phyloP scores from a whole-genome alignment of 2,329 filamentous ascomycete species.

The Helotiales sp. region DNA sequence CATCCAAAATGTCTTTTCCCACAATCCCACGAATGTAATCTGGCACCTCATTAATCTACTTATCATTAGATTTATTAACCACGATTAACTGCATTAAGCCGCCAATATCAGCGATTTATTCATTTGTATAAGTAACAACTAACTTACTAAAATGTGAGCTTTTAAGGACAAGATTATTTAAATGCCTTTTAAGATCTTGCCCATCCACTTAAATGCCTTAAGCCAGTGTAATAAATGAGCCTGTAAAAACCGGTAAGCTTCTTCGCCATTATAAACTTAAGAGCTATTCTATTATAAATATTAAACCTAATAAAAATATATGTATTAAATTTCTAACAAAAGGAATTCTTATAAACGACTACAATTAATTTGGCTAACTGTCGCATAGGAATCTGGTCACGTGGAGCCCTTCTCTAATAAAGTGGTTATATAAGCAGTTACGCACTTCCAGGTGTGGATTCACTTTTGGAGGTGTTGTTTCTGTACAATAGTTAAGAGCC shows the following conservation, averaged over 20 bases:
- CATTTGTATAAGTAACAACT: neutral
- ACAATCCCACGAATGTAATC: no score
- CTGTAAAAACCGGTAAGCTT: neutral
- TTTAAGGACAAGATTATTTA: neutral
- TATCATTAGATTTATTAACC: no score
- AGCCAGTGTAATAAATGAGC: neutral
- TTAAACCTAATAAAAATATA: slow-evolving; percentile 1
- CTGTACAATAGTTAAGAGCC: no score
- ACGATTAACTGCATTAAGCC: no score
- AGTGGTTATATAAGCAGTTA: no score
- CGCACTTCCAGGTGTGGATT: no score
- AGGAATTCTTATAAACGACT: slow-evolving; percentile 23
- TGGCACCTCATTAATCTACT: no score
- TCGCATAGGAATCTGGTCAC: no score
- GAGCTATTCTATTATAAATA: slow-evolving; percentile 19
- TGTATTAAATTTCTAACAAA: slow-evolving; percentile 18
- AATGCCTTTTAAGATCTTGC: neutral
- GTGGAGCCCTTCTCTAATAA: no score
- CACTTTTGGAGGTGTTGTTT: no score
- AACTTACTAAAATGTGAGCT: neutral
- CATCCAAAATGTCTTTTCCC: no score
- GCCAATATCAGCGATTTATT: no score
- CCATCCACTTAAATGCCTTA: neutral
- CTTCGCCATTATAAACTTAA: neutral
- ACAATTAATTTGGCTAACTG: slow-evolving; percentile 26